Base-by-base conservation (phyloP, 768 basidiomycete genomes). In the Panaeolus papilionaceus region DNA sequence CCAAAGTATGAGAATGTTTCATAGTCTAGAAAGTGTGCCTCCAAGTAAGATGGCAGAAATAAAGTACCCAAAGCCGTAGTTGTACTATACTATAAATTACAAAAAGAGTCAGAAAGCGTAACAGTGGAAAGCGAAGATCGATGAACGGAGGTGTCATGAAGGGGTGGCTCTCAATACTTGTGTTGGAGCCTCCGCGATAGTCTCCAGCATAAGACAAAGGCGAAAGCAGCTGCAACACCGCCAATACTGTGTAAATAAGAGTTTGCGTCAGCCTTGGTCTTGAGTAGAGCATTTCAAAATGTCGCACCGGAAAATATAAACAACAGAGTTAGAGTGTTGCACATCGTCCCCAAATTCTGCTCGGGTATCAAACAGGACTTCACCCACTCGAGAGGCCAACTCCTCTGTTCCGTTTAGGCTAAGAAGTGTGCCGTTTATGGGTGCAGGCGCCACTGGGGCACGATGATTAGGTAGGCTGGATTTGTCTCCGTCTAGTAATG, bases 291-390 rank as follows among this genome's bases (percentile, higher is more conserved):
- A 5, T 0, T 14, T 67, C 61, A 65, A n/a, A 58, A 58, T 3
- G 2, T 79, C 89, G 74, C 70, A 93, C 93, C 90, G 82, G 75
- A 95, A 94, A 38, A 95, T 87, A 72, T 94, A 86, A 10, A 89
- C 93, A 4, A 94, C 87, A n/a, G 93, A 89, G 76, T 91, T 89
- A 0, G 89, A 85, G 26, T 77, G 71, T n/a, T 73, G 69, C 2
- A 71, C 73, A 37, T 33, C 33, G 33, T 67, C 67, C 20, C 74
- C 79, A 45, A 74, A 74, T n/a, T 73, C 72, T 20, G 63, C 64
- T 26, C 68, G 68, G 26, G 28, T 63, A 14, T 66, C 33, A 38
- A 66, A 58, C 20, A 70, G 4, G 38, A 64, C 58, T 7, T 28
- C 69, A 12, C 62, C 47, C 20, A 69, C 64, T 62, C 70, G 37